A percentile compares a stretch with the other conserved stretches of the same genome.
Conservation (phyloP, 2,329 filamentous ascomycete genomes). For the Talaromyces sp. region DNA sequence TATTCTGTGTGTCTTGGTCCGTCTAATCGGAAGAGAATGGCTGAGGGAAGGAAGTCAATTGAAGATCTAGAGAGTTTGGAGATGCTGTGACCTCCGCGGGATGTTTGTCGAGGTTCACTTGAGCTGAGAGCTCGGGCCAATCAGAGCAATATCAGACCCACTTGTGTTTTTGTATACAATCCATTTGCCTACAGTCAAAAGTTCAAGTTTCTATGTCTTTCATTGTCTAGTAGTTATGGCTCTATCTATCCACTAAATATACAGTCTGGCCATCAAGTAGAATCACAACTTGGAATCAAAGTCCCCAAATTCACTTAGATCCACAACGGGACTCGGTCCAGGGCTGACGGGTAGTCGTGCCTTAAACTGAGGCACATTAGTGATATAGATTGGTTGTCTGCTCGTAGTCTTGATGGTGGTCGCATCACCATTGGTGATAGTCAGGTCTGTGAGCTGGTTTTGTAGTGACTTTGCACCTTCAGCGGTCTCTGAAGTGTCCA, state of each 20-base stretch:
- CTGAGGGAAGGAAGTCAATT: not conserved
- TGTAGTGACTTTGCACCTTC: constrained; percentile 35
- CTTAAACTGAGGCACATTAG: constrained; percentile 78
- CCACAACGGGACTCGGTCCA: constrained; percentile 68
- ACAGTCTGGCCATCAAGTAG: not conserved
- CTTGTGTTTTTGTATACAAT: not conserved
- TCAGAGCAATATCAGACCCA: not conserved
- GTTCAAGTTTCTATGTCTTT: not conserved
- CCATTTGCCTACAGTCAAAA: not conserved
- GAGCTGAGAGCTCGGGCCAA: constrained; percentile 13
- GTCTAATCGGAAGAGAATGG: not conserved
- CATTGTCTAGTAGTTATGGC: not conserved
- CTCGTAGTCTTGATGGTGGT: constrained; percentile 35
- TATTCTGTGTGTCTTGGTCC: not conserved
- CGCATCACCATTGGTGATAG: constrained; percentile 23
- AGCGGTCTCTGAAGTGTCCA: constrained; percentile 23
- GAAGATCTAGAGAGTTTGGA: not conserved
- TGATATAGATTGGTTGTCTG: constrained; percentile 56
- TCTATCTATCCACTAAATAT: constrained; percentile 8
- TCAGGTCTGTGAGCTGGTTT: constrained; percentile 23
- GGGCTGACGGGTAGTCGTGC: constrained; percentile 66
- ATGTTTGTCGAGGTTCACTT: constrained; percentile 8
- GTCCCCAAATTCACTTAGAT: constrained; percentile 82
- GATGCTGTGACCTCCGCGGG: constrained; percentile 9
- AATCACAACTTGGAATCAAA: constrained; percentile 70